Evolutionary conservation across 208 protist species (phyloP).

Genomic region (Wallacemonas collosoma): DNA sequence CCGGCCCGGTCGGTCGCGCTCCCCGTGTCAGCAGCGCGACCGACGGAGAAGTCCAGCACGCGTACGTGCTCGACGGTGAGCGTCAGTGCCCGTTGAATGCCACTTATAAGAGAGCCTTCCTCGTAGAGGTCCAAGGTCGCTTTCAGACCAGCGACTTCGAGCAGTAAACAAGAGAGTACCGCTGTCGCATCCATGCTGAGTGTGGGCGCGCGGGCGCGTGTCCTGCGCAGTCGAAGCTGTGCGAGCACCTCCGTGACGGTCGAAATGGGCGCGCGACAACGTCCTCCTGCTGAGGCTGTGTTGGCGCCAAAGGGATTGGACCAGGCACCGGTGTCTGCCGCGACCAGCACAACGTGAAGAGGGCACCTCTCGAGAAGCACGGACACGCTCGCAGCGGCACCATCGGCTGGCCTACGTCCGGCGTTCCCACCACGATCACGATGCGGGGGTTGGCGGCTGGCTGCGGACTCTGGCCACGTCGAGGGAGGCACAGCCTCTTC

Average conservation of each 20-base stretch:
- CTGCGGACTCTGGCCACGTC: not conserved
- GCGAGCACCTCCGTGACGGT: not conserved
- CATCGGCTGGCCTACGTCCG: not conserved
- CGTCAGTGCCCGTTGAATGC: not conserved
- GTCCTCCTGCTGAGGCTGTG: too few species aligned
- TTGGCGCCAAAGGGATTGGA: too few species aligned
- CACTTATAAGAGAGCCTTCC: not conserved
- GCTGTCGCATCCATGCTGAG: not conserved
- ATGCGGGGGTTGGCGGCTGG: too few species aligned
- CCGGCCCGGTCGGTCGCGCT: too few species aligned
- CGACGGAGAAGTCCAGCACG: not conserved
- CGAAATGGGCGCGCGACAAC: not conserved
- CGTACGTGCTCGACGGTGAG: not conserved
- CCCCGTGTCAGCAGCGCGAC: too few species aligned
- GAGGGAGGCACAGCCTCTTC: too few species aligned
- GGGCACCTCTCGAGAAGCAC: conserved; percentile 1
- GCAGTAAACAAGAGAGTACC: not conserved
- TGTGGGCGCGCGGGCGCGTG: not conserved
- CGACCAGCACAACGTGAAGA: not conserved
- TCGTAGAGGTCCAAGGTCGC: not conserved
- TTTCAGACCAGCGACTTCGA: not conserved
- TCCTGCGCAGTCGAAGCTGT: not conserved
- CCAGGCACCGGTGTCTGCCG: not conserved
- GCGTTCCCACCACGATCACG: too few species aligned
- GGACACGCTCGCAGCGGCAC: not conserved